phyloP scores from a whole-genome alignment of 2,329 filamentous ascomycete species.

The Bertia moriformis region DNA sequence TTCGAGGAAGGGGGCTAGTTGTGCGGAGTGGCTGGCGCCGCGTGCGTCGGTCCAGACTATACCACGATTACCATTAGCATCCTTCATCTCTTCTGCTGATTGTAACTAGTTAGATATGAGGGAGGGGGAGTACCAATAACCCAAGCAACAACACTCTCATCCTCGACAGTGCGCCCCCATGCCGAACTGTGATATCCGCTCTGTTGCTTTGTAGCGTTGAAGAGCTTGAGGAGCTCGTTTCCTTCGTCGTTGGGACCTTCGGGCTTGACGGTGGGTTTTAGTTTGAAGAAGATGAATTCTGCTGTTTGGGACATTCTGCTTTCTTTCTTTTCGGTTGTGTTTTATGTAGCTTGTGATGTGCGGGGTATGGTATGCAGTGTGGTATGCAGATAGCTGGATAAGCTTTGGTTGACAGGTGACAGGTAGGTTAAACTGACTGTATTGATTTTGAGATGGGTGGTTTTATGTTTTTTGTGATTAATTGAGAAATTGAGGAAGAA shows the following conservation, averaged over 20 bases:
- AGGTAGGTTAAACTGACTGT: too few relatives aligned
- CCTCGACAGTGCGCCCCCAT: constrained; percentile 20
- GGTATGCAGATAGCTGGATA: too few relatives aligned
- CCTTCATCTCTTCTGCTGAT: neutral
- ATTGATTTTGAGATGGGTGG: too few relatives aligned
- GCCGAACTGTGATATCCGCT: constrained; percentile 16
- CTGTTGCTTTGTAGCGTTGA: constrained; percentile 14
- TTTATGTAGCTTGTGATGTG: too few relatives aligned
- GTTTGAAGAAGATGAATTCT: constrained; percentile 20
- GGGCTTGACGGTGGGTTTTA: constrained; percentile 18
- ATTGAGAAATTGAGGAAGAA: too few relatives aligned
- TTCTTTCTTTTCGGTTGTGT: too few relatives aligned
- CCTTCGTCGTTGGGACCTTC: constrained; percentile 19
- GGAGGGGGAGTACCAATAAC: constrained; percentile 13
- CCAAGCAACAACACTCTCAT: constrained; percentile 18
- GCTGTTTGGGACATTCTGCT: constrained; percentile 8
- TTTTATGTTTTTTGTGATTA: too few relatives aligned
- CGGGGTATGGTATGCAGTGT: too few relatives aligned
- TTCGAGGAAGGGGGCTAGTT: neutral
- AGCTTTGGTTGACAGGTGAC: too few relatives aligned
- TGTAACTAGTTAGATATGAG: neutral
- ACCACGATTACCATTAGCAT: neutral
- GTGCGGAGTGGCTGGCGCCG: neutral
- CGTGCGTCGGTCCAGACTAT: constrained; percentile 5
- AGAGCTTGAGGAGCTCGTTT: constrained; percentile 11